These are phyloP conservation scores for Apium graveolens DNA, from an alignment of 129 eudicot genomes.

Conservation along the genomic window DNA sequence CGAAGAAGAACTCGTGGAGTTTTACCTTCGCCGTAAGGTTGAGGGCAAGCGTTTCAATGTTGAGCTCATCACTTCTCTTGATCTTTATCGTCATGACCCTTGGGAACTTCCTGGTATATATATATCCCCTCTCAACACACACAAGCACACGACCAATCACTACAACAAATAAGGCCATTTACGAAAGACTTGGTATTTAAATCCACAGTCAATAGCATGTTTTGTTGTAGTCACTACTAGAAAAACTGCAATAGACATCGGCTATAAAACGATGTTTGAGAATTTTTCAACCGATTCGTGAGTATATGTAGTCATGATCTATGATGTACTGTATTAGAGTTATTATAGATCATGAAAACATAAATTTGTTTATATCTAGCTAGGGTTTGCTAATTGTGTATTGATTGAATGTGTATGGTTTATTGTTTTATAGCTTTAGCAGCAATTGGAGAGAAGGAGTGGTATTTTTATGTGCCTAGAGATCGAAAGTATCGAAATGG, in stretches of 20 bases:
- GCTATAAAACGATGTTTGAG: no score
- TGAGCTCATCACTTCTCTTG: constrained; percentile 92
- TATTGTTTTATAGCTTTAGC: constrained; percentile 50
- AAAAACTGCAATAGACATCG: no score
- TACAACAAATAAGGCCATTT: no score
- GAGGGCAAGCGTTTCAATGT: constrained; percentile 96
- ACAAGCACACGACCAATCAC: background rate
- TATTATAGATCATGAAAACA: background rate
- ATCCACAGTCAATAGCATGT: no score
- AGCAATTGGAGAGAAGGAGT: constrained; percentile 95
- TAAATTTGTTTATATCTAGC: background rate
- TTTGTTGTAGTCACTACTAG: background rate
- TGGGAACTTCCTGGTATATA: constrained; percentile 97
- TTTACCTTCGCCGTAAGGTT: constrained; percentile 99
- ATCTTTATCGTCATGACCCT: constrained; percentile 96
- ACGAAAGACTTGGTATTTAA: no score
- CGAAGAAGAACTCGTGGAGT: constrained; percentile 91
- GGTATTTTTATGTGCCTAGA: constrained; percentile 96
- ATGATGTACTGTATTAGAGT: background rate
- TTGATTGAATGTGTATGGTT: background rate
- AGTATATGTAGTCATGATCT: background rate
- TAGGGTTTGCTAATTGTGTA: background rate
- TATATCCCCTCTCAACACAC: background rate
- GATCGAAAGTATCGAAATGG: constrained; percentile 90
- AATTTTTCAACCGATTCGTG: no score